A percentile compares a stretch with the other conserved stretches of the same genome.
These are phyloP conservation scores for Hypoxylon perforatum DNA, from an alignment of 495 filamentous ascomycete genomes.

Conservation along the genomic window DNA sequence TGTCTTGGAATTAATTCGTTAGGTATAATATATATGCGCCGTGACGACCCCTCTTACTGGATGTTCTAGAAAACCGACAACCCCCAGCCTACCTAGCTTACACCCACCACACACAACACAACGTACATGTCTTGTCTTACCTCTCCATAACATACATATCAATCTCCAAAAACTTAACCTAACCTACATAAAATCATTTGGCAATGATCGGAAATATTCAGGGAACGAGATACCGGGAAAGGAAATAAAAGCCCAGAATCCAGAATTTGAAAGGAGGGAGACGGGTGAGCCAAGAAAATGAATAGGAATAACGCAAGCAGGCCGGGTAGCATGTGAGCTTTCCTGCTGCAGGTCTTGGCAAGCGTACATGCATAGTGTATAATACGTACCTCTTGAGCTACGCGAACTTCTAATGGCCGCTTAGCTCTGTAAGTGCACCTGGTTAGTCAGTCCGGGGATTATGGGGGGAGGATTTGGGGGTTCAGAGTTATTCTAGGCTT, in stretches of 20 bases:
- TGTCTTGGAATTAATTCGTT: conserved; percentile 34
- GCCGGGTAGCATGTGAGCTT: too few species aligned
- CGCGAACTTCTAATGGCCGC: too few species aligned
- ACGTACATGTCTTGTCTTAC: too few species aligned
- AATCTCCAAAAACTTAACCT: not conserved
- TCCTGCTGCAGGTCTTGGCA: too few species aligned
- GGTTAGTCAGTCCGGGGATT: too few species aligned
- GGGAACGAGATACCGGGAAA: conserved; percentile 22
- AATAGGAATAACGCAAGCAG: too few species aligned
- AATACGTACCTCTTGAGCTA: too few species aligned
- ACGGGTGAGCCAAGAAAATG: not conserved
- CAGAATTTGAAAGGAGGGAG: not conserved
- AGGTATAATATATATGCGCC: conserved; percentile 30
- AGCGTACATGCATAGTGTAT: too few species aligned
- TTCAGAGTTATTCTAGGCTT: too few species aligned
- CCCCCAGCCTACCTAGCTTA: not conserved
- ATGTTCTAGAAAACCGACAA: not conserved
- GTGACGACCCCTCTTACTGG: conserved; percentile 32
- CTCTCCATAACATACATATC: not conserved
- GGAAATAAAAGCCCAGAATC: conserved; percentile 21
- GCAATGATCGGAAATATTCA: conserved; percentile 27
- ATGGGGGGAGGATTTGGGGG: too few species aligned
- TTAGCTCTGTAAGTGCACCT: too few species aligned
- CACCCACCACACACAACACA: not conserved
- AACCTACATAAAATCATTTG: conserved; percentile 11